Evolutionary conservation across 345 rosid genomes (phyloP).

Genomic region (Litchi chinensis): DNA sequence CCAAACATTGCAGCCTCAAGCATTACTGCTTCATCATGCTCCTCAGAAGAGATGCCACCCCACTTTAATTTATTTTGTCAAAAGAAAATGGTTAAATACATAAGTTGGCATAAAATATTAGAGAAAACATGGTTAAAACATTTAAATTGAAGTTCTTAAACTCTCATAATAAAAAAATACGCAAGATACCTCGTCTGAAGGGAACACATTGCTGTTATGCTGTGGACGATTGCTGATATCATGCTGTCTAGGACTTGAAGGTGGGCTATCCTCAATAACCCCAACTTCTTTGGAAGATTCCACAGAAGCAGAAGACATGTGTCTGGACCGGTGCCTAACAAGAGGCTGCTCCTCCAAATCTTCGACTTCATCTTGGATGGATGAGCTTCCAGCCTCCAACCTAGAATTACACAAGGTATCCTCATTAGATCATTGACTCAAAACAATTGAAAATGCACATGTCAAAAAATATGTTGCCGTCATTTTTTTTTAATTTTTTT

Average conservation of each 20-base stretch:
- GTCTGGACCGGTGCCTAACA: conserved; percentile 69
- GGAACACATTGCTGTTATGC: conserved; percentile 52
- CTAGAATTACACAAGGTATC: conserved; percentile 37
- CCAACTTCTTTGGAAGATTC: conserved; percentile 49
- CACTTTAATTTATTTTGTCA: conserved; percentile 53
- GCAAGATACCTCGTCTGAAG: conserved; percentile 71
- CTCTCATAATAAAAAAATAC: not conserved
- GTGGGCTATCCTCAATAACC: conserved; percentile 48
- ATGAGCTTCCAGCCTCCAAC: conserved; percentile 67
- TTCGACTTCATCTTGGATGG: conserved; percentile 67
- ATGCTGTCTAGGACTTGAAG: conserved; percentile 58
- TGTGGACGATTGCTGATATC: conserved; percentile 39
- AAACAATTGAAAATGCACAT: not conserved
- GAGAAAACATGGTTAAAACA: not conserved
- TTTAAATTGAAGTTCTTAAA: not conserved
- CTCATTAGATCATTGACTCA: not conserved
- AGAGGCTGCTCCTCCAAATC: conserved; percentile 78
- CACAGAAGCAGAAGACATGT: conserved; percentile 43
- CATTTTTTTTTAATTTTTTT: no score
- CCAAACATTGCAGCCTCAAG: conserved; percentile 99
- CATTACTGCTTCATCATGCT: conserved; percentile 99
- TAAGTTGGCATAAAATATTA: conserved; percentile 1
- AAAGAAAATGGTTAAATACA: conserved; percentile 20
- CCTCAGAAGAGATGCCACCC: conserved; percentile 99
- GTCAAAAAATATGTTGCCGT: not conserved